phyloP scores from a whole-genome alignment of 352 stramenopile species.

The Pythium utonaiense region DNA sequence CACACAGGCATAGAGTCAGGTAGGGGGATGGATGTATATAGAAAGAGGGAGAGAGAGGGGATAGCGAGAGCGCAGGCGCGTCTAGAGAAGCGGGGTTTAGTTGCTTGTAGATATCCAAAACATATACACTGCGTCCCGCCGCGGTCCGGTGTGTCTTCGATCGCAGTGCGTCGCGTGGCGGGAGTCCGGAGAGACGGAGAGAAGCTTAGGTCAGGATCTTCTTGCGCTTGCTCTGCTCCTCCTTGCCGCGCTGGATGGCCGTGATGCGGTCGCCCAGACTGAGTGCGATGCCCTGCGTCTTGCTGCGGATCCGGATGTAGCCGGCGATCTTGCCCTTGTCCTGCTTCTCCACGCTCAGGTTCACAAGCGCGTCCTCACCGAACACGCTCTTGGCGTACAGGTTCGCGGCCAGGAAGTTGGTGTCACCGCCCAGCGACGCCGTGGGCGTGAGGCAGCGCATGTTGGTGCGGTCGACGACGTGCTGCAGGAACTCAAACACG shows the following conservation, averaged over 20 bases:
- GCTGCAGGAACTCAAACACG: slow-evolving; percentile 97
- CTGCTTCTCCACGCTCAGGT: slow-evolving; percentile 99
- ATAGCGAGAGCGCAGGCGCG: not conserved
- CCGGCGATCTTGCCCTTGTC: slow-evolving; percentile 96
- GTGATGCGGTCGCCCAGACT: slow-evolving; percentile 99
- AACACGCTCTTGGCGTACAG: slow-evolving; percentile 91
- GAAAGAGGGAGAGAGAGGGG: not conserved
- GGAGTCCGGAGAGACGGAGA: not conserved
- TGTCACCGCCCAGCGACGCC: slow-evolving; percentile 84
- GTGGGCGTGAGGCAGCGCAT: slow-evolving; percentile 99
- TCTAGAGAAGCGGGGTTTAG: slow-evolving; percentile 15
- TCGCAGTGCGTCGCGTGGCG: not conserved
- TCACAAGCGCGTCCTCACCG: slow-evolving; percentile 99
- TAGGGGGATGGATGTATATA: not conserved
- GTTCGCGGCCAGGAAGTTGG: slow-evolving; percentile 93
- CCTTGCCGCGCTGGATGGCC: slow-evolving; percentile 90
- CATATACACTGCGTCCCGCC: slow-evolving; percentile 5
- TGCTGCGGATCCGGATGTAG: slow-evolving; percentile 99
- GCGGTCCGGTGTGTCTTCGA: not conserved
- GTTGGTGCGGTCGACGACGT: slow-evolving; percentile 98
- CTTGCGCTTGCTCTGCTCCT: slow-evolving; percentile 84
- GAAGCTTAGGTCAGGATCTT: slow-evolving; percentile 57
- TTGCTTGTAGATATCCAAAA: slow-evolving; percentile 17
- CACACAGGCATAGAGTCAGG: not conserved
- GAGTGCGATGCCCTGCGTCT: slow-evolving; percentile 99